phyloP scores from a whole-genome alignment of 768 basidiomycete genomes.

The Tubosaeta sp. region DNA sequence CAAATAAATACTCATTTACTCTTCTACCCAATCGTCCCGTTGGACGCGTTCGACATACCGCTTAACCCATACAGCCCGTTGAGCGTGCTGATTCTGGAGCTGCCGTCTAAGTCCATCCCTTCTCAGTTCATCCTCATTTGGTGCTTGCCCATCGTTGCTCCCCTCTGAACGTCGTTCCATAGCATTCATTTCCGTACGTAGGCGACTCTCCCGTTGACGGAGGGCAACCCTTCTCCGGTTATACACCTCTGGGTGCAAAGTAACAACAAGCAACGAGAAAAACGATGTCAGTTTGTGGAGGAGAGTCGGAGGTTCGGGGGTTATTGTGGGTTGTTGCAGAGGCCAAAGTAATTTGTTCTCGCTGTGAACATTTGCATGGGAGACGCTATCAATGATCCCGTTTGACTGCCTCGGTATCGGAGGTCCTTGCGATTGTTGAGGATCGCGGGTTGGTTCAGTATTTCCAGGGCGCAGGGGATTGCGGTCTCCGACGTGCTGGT shows the following conservation, averaged over 20 bases:
- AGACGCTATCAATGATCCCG: slow-evolving; percentile 45
- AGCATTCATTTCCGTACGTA: slow-evolving; percentile 60
- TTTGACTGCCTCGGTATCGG: slow-evolving; percentile 29
- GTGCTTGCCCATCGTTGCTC: slow-evolving; percentile 27
- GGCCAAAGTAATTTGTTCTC: slow-evolving; percentile 53
- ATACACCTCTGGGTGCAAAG: slow-evolving; percentile 72
- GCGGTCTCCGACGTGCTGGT: slow-evolving; percentile 13
- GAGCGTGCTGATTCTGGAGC: slow-evolving; percentile 45
- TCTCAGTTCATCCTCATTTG: slow-evolving; percentile 32
- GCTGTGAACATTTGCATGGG: slow-evolving; percentile 50
- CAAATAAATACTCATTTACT: slow-evolving; percentile 30
- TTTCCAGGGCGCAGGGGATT: slow-evolving; percentile 15
- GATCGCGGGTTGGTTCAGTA: slow-evolving; percentile 12
- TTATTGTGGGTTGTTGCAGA: slow-evolving; percentile 12
- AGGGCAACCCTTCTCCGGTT: slow-evolving; percentile 59
- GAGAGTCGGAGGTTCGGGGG: slow-evolving; percentile 41
- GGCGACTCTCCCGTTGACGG: slow-evolving; percentile 56
- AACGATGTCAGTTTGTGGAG: slow-evolving; percentile 52
- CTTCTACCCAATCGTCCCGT: slow-evolving; percentile 65
- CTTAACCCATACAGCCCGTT: slow-evolving; percentile 58
- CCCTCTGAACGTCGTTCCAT: slow-evolving; percentile 24
- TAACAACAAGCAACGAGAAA: slow-evolving; percentile 50
- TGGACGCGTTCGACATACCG: slow-evolving; percentile 63
- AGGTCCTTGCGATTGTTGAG: slow-evolving; percentile 26
- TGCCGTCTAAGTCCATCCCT: slow-evolving; percentile 34